Evolutionary conservation across 139 green algal genomes (phyloP).

Genomic region (Chloropicon primus): DNA sequence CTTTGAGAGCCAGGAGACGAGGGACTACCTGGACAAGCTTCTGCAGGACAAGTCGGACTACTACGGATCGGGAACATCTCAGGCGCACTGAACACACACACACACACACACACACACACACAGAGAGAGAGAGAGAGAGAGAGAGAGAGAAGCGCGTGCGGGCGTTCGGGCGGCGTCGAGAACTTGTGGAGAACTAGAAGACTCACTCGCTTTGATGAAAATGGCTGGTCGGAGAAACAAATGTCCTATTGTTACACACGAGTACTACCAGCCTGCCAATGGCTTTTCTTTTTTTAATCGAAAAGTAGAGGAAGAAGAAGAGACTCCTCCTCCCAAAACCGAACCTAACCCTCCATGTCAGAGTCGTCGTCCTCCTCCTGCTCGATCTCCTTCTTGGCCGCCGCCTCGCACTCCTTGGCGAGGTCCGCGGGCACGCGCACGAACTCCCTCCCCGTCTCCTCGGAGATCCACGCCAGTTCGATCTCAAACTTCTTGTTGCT

Average conservation of each 20-base stretch:
- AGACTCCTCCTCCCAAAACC: no score
- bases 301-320: no score
- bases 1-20: background rate
- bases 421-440: conserved; percentile 46
- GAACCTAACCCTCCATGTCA: background rate
- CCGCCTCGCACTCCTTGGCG: background rate
- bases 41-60: background rate
- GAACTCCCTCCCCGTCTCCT: conserved; percentile 64
- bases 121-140: no score
- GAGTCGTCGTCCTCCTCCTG: background rate
- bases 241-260: no score
- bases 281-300: no score
- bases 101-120: no score
- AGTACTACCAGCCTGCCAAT: no score
- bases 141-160: no score
- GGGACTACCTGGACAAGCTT: background rate
- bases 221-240: no score
- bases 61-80: background rate
- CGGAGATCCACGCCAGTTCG: conserved; percentile 92
- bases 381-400: background rate
- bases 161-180: no score
- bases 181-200: no score
- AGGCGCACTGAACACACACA: background rate
- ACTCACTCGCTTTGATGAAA: no score
- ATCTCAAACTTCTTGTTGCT: conserved; percentile 94